Base-by-base conservation (phyloP, 768 basidiomycete genomes). In the Panellus pusillus region DNA sequence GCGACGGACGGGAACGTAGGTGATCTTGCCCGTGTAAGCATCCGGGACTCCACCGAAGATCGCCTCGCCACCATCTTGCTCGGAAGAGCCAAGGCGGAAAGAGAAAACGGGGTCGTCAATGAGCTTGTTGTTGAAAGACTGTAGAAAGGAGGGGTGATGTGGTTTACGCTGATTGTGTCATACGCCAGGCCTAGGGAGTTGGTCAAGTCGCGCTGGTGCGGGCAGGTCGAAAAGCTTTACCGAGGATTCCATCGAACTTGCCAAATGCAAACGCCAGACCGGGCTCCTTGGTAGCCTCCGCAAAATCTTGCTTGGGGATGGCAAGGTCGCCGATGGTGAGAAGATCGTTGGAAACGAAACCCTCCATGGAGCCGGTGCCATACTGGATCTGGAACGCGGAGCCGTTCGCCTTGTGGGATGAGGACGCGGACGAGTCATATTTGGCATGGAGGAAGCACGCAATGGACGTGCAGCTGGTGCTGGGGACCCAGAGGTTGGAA, bases 221-320 rank as follows among this genome's bases (percentile, higher is more conserved):
- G 45, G 11, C 19, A 47, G 48, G 29, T n/a, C 18, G 14, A 43
- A 44, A 29, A 40, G 27, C 11, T 24, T 8, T 24, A 50, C 14
- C 37, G 8, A 31, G 46, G 17, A 37, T 13, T 39, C 44, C 19
- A 18, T 27, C 89, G 65, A 62, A 93, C 89, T 89, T 93, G 66
- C 93, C 93, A 61, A 96, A 98, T 24, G 97, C 96, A 68, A 99
- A 99, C 6, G 95, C 87, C 44, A 99, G 85, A 41, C 97, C 97
- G 18, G 97, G 97, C 68, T 98, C 96, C 71, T 93, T 91, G 54
- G 85, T 87, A 2, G 95, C 93, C 74, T 98, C 97, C 9, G 94
- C 96, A 63, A 99, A 99, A 66, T 93, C 87, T 68, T 91, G 90
- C 12, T 72, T 57, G 63, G 74, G 77, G 69, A 99, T 80, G 24